A percentile compares a stretch with the other conserved stretches of the same genome.
Conservation (phyloP, 768 basidiomycete genomes). For the Auricularia sp. region DNA sequence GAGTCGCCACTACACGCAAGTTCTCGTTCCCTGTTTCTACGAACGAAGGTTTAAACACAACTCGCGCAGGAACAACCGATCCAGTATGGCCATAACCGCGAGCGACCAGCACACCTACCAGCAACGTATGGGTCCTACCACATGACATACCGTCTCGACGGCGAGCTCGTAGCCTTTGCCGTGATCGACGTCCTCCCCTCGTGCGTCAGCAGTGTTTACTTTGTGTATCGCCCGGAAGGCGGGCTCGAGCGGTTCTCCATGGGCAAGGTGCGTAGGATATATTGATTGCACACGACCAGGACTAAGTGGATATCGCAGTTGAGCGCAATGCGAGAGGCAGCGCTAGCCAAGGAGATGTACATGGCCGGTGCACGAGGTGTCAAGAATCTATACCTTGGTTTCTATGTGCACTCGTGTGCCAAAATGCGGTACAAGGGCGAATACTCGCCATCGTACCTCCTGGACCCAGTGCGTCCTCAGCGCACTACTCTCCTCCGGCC, state of each 20-base stretch:
- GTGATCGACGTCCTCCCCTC: conserved; percentile 84
- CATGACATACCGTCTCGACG: conserved; percentile 77
- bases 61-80: conserved; percentile 47
- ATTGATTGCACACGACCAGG: not conserved
- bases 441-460: conserved; percentile 77
- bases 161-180: conserved; percentile 69
- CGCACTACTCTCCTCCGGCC: not conserved
- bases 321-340: conserved; percentile 73
- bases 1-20: conserved; percentile 64
- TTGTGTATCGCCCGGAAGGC: conserved; percentile 61
- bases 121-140: conserved; percentile 86
- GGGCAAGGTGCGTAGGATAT: conserved; percentile 51
- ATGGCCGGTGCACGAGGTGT: conserved; percentile 55
- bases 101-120: conserved; percentile 52
- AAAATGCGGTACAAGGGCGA: conserved; percentile 98
- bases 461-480: conserved; percentile 58
- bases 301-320: conserved; percentile 34
- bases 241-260: conserved; percentile 59
- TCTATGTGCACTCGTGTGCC: conserved; percentile 81
- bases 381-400: conserved; percentile 83
- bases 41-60: not conserved
- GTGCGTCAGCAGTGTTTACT: conserved; percentile 81
- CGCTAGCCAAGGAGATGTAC: conserved; percentile 66
- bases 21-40: not conserved
- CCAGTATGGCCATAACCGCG: conserved; percentile 32